Evolutionary conservation across 108 stramenopile genomes (phyloP).

Genomic region (Nitzschia palea): DNA sequence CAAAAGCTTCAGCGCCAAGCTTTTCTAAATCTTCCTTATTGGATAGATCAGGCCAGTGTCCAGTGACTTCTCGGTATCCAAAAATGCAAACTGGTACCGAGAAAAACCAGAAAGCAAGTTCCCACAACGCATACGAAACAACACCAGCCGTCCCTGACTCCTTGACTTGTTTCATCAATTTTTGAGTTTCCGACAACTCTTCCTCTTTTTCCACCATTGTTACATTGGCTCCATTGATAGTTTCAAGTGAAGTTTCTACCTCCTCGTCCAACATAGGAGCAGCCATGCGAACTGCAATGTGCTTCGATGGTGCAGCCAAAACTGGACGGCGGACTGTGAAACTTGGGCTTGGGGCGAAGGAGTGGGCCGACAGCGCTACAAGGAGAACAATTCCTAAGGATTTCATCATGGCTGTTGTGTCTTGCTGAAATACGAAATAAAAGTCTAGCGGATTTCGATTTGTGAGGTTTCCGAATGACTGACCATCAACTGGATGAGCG

Average conservation of each 20-base stretch:
- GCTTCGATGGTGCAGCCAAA: background rate
- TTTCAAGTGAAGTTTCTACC: background rate
- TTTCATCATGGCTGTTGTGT: conserved; percentile 2
- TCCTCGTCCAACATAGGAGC: background rate
- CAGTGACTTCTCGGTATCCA: conserved; percentile 65
- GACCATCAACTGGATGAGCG: no score
- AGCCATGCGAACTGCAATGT: background rate
- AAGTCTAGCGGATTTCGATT: no score
- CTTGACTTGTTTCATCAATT: conserved; percentile 70
- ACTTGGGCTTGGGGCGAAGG: background rate
- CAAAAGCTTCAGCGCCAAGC: conserved; percentile 84
- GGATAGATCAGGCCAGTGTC: conserved; percentile 77
- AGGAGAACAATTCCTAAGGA: background rate
- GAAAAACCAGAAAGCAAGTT: conserved; percentile 78
- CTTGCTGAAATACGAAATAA: no score
- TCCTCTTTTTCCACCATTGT: conserved; percentile 12
- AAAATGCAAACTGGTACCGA: conserved; percentile 73
- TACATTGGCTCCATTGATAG: background rate
- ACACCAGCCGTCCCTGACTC: conserved; percentile 76
- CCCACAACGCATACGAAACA: conserved; percentile 78
- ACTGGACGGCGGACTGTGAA: background rate
- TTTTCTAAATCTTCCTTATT: conserved; percentile 74
- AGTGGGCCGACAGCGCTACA: background rate
- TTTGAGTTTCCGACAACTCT: conserved; percentile 42
- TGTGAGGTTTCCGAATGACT: no score